Percentiles rank a stretch among this genome's conserved stretches.
Conservation (phyloP, 2,329 filamentous ascomycete genomes). For the Lecanicillium sp. region DNA sequence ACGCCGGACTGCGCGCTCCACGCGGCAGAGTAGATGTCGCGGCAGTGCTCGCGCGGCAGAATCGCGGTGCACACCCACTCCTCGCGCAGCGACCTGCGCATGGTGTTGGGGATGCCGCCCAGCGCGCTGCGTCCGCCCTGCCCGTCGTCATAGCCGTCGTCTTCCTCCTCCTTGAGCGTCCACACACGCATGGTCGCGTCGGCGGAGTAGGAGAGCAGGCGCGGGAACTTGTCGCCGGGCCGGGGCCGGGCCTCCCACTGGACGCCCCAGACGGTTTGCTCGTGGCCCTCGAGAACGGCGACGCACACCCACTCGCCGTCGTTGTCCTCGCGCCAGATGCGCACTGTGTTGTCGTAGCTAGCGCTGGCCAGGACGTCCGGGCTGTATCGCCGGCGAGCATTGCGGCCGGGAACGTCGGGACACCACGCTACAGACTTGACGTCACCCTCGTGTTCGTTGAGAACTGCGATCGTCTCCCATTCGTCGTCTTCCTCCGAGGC, state of each 20-base stretch:
- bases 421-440: slow-evolving; percentile 95
- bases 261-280: slow-evolving; percentile 83
- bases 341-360: slow-evolving; percentile 90
- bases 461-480: slow-evolving; percentile 91
- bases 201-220: slow-evolving; percentile 79
- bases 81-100: slow-evolving; percentile 72
- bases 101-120: slow-evolving; percentile 78
- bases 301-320: slow-evolving; percentile 92
- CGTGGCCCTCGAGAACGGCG: slow-evolving; percentile 71
- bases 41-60: slow-evolving; percentile 69
- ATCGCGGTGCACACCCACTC: slow-evolving; percentile 73
- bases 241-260: slow-evolving; percentile 56
- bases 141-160: slow-evolving; percentile 34
- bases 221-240: slow-evolving; percentile 39
- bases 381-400: slow-evolving; percentile 41
- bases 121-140: slow-evolving; percentile 31
- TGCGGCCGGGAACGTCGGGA: slow-evolving; percentile 54
- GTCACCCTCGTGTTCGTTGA: slow-evolving; percentile 91
- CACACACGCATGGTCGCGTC: slow-evolving; percentile 77
- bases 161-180: slow-evolving; percentile 55
- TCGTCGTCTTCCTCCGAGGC: slow-evolving; percentile 74
- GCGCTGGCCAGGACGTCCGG: slow-evolving; percentile 75
- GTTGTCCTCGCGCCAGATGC: slow-evolving; percentile 82
- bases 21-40: slow-evolving; percentile 75
- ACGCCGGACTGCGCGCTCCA: slow-evolving; percentile 77